These are phyloP conservation scores for Amesomyces nigricolor DNA, from an alignment of 2,329 filamentous ascomycete genomes.

Conservation along the genomic window DNA sequence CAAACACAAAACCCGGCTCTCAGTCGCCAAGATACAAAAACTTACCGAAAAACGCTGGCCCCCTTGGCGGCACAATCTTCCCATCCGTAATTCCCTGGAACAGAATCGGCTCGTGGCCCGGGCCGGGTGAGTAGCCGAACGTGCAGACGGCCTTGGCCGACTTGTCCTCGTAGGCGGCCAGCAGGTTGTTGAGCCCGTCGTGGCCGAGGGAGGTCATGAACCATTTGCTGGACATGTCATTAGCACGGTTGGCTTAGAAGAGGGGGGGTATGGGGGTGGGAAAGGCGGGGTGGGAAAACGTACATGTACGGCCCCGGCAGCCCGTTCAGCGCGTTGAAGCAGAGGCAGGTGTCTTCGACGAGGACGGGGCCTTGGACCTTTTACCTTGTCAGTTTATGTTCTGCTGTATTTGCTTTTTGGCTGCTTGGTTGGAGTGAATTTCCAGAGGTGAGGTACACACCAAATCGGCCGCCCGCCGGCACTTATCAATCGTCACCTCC, in stretches of 20 bases:
- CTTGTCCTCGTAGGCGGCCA: slow-evolving; percentile 85
- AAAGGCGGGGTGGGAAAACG: slow-evolving; percentile 25
- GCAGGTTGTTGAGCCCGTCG: slow-evolving; percentile 80
- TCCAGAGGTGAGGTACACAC: slow-evolving; percentile 42
- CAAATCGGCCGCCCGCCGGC: slow-evolving; percentile 68
- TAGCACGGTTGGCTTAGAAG: background rate
- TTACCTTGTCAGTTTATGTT: background rate
- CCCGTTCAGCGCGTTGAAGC: slow-evolving; percentile 85
- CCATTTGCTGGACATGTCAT: slow-evolving; percentile 66
- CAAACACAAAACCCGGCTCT: too few relatives aligned
- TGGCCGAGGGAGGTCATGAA: slow-evolving; percentile 82
- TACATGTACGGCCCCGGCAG: slow-evolving; percentile 96
- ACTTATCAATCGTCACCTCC: slow-evolving; percentile 86
- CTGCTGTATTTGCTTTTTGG: background rate
- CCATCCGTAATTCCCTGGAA: slow-evolving; percentile 88
- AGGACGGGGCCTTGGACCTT: slow-evolving; percentile 82
- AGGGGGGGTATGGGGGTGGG: background rate
- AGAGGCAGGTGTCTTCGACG: slow-evolving; percentile 92
- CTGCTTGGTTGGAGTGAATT: background rate
- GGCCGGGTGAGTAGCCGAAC: slow-evolving; percentile 85
- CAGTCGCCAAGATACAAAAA: too few relatives aligned
- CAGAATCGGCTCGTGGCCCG: slow-evolving; percentile 73
- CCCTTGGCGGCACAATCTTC: slow-evolving; percentile 78
- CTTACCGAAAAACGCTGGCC: slow-evolving; percentile 80
- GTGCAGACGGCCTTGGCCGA: slow-evolving; percentile 91